Conservation (phyloP, 1,284 basidiomycete species). For the Puccinia triticina region DNA sequence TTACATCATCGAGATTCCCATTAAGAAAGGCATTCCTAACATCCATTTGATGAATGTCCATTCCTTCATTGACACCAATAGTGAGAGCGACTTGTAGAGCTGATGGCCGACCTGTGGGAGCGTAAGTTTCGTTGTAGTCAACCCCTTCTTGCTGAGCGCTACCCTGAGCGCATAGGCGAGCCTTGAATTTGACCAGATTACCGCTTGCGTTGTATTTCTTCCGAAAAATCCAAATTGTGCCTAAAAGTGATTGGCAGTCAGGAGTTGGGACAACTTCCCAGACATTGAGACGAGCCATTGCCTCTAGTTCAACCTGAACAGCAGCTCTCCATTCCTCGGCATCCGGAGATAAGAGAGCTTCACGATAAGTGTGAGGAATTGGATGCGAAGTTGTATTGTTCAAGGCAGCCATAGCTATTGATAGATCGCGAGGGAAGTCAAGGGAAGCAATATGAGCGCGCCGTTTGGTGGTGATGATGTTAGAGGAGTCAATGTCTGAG, state of each 20-base stretch:
- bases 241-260: neutral
- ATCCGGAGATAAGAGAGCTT: neutral
- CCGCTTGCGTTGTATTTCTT: neutral
- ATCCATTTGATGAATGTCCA: too few species aligned
- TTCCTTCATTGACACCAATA: too few species aligned
- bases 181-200: too few species aligned
- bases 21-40: slow-evolving; percentile 10
- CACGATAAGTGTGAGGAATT: neutral
- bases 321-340: neutral
- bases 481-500: neutral
- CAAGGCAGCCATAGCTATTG: too few species aligned
- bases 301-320: neutral
- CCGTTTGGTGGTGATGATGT: too few species aligned
- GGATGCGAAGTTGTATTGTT: too few species aligned
- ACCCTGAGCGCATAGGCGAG: too few species aligned
- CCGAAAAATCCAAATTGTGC: neutral
- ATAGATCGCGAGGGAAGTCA: too few species aligned
- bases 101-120: too few species aligned
- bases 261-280: slow-evolving; percentile 16
- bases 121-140: too few species aligned
- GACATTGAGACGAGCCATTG: neutral
- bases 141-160: too few species aligned
- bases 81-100: too few species aligned
- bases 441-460: neutral
- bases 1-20: neutral